Evolutionary conservation across 768 basidiomycete species (phyloP).

Genomic region (Pluteus cervinus): DNA sequence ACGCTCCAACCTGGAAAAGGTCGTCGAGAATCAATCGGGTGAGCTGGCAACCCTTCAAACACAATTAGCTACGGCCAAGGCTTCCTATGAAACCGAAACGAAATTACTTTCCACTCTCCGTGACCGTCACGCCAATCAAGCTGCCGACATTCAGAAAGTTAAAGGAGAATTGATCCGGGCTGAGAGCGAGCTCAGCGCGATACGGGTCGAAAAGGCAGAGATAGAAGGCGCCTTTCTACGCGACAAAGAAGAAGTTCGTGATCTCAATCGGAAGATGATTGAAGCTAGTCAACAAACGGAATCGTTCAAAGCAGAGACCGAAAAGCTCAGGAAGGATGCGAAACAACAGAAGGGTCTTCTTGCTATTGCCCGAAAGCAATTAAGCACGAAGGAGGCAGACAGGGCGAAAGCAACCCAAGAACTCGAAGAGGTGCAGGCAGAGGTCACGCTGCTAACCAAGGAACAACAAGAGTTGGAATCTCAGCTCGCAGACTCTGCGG

Average conservation of each 20-base stretch:
- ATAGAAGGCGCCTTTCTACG: slow-evolving; percentile 79
- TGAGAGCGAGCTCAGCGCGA: slow-evolving; percentile 87
- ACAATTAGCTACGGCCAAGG: slow-evolving; percentile 78
- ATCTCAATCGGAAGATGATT: slow-evolving; percentile 77
- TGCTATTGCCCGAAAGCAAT: slow-evolving; percentile 92
- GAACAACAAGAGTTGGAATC: slow-evolving; percentile 55
- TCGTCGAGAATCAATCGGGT: slow-evolving; percentile 58
- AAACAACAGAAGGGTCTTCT: slow-evolving; percentile 95
- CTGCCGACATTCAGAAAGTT: slow-evolving; percentile 62
- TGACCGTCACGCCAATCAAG: slow-evolving; percentile 64
- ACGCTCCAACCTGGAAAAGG: slow-evolving; percentile 58
- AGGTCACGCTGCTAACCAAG: slow-evolving; percentile 41
- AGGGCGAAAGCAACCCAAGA: slow-evolving; percentile 67
- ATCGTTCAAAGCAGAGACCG: slow-evolving; percentile 63
- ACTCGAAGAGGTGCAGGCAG: slow-evolving; percentile 56
- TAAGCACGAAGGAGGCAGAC: slow-evolving; percentile 77
- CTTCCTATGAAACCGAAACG: slow-evolving; percentile 81
- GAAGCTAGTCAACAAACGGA: slow-evolving; percentile 74
- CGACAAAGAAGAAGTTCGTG: slow-evolving; percentile 93
- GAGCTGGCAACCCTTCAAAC: slow-evolving; percentile 78
- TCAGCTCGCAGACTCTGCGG: slow-evolving; percentile 30
- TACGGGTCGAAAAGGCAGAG: slow-evolving; percentile 87
- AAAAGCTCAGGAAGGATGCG: slow-evolving; percentile 88
- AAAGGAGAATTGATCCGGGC: slow-evolving; percentile 78
- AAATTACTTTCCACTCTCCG: slow-evolving; percentile 60